Evolutionary conservation across 2,329 filamentous ascomycete genomes (phyloP).

Genomic region (Alternaria sp.): DNA sequence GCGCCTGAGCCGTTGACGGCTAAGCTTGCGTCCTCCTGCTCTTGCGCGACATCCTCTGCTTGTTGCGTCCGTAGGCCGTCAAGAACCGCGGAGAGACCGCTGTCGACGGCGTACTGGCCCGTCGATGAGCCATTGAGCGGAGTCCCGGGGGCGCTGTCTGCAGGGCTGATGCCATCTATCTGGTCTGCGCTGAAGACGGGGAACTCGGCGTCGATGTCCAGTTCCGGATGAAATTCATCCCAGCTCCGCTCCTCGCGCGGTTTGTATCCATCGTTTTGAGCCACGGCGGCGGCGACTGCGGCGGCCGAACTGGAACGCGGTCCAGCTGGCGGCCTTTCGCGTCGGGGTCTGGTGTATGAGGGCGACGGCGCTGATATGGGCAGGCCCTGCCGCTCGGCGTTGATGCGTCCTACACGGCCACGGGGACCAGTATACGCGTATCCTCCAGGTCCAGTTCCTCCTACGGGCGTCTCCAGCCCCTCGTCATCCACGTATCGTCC

Average conservation of each 20-base stretch:
- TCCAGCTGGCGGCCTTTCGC: conserved; percentile 53
- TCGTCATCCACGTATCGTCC: conserved; percentile 82
- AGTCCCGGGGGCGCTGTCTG: conserved; percentile 56
- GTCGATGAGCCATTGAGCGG: conserved; percentile 39
- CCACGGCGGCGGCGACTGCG: conserved; percentile 83
- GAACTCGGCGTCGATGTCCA: conserved; percentile 85
- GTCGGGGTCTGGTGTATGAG: conserved; percentile 51
- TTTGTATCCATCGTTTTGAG: conserved; percentile 95
- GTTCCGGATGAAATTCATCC: conserved; percentile 96
- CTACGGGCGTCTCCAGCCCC: conserved; percentile 64
- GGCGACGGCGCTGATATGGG: conserved; percentile 55
- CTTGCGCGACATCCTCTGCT: conserved; percentile 28
- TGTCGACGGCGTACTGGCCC: conserved; percentile 44
- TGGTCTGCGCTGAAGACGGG: conserved; percentile 82
- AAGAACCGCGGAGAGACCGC: conserved; percentile 42
- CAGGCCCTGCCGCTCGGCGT: conserved; percentile 50
- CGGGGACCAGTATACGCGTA: conserved; percentile 60
- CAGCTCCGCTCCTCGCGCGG: conserved; percentile 94
- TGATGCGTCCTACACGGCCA: conserved; percentile 61
- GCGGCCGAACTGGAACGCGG: conserved; percentile 86
- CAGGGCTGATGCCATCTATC: conserved; percentile 72
- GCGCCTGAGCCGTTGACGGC: conserved; percentile 25
- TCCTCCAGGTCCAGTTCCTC: conserved; percentile 56
- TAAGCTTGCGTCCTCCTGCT: conserved; percentile 19
- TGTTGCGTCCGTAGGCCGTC: conserved; percentile 46